phyloP scores from a whole-genome alignment of 2,329 filamentous ascomycete genomes.

The Scedosporium apiospermum region DNA sequence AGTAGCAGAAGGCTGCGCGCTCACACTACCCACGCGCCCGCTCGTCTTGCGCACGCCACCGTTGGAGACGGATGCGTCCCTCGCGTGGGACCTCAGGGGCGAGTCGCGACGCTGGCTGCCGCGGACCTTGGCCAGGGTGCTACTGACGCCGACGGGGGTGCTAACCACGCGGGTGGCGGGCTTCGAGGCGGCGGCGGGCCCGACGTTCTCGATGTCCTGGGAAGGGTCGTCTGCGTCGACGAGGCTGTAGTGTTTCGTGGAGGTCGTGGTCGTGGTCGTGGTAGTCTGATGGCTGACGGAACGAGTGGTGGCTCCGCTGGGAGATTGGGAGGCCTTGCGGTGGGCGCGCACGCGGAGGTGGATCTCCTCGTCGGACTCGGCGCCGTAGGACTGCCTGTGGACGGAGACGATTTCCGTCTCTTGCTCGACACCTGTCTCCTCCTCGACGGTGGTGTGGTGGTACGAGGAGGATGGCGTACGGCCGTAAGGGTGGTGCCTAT shows the following conservation, averaged over 20 bases:
- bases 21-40: constrained; percentile 53
- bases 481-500: constrained; percentile 66
- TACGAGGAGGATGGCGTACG: constrained; percentile 38
- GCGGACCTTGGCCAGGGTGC: constrained; percentile 55
- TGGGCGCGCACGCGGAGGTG: constrained; percentile 65
- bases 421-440: constrained; percentile 43
- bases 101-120: constrained; percentile 33
- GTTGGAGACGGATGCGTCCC: constrained; percentile 8
- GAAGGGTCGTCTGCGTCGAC: constrained; percentile 56
- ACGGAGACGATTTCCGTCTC: constrained; percentile 53
- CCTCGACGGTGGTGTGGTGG: constrained; percentile 26
- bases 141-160: constrained; percentile 26
- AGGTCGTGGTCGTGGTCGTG: constrained; percentile 36
- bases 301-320: constrained; percentile 22
- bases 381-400: constrained; percentile 50
- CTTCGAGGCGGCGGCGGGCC: constrained; percentile 36
- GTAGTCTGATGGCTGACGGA: constrained; percentile 71
- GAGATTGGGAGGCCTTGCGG: constrained; percentile 44
- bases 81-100: constrained; percentile 40
- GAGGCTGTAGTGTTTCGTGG: constrained; percentile 36
- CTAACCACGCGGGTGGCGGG: constrained; percentile 45
- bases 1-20: constrained; percentile 32
- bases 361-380: constrained; percentile 74
- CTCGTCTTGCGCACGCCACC: constrained; percentile 56
- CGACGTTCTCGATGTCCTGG: constrained; percentile 64